Evolutionary conservation across 2,329 filamentous ascomycete species (phyloP).

Genomic region (Trichoderma afroharzianum): DNA sequence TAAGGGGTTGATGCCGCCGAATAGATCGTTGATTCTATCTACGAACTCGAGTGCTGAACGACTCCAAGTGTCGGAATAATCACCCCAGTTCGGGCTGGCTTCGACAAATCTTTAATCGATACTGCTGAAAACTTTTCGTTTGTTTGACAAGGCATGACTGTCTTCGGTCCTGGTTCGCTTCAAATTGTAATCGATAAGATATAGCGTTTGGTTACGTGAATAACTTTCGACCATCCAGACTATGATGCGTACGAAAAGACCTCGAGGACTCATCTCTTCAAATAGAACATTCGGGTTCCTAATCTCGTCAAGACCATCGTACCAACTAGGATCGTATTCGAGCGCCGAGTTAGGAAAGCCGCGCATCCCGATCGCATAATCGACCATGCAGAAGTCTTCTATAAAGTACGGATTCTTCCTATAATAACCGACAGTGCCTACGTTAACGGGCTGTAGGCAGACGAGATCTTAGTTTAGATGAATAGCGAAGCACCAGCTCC

Average conservation of each 20-base stretch:
- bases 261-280: not conserved
- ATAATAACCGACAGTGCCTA: not conserved
- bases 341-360: not conserved
- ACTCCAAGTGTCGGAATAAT: not conserved
- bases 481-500: not conserved
- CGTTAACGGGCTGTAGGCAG: not conserved
- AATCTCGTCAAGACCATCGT: not conserved
- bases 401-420: not conserved
- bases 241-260: not conserved
- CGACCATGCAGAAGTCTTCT: not conserved
- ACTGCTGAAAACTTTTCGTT: not conserved
- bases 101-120: not conserved
- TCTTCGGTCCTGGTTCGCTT: not conserved
- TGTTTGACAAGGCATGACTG: not conserved
- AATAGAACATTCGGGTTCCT: not conserved
- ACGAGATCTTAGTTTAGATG: not conserved
- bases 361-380: not conserved
- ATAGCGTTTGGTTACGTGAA: not conserved
- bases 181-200: conserved; percentile 1
- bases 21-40: fast-evolving
- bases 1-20: not conserved
- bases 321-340: not conserved
- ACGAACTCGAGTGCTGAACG: not conserved
- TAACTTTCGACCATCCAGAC: not conserved
- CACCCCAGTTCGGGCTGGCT: not conserved